These are phyloP conservation scores for Arthrocladium fulminans DNA, from an alignment of 2,329 filamentous ascomycete species.

Conservation along the genomic window DNA sequence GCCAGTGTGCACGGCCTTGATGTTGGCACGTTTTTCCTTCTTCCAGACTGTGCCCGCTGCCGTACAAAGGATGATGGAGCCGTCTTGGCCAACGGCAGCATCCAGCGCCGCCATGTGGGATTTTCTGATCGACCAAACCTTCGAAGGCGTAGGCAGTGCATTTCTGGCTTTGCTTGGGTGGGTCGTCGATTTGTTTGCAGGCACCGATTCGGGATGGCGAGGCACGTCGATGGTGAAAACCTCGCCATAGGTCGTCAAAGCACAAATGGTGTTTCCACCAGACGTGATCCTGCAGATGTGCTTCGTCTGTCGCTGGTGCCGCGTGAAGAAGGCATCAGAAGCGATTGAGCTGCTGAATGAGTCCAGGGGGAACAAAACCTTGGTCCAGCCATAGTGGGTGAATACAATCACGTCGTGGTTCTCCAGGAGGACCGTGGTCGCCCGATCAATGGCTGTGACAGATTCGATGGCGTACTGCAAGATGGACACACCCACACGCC, in stretches of 20 bases:
- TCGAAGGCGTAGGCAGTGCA: constrained; percentile 66
- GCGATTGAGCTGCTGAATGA: constrained; percentile 63
- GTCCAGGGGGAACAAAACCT: constrained; percentile 72
- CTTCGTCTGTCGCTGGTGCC: constrained; percentile 56
- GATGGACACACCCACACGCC: constrained; percentile 79
- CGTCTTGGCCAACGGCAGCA: constrained; percentile 81
- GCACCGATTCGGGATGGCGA: constrained; percentile 54
- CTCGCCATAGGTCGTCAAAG: constrained; percentile 73
- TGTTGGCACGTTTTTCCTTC: constrained; percentile 70
- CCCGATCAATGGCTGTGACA: constrained; percentile 81
- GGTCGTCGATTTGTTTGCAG: constrained; percentile 65
- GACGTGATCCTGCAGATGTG: constrained; percentile 68
- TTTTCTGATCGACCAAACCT: constrained; percentile 83
- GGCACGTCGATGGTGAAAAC: constrained; percentile 77
- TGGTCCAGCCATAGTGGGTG: constrained; percentile 91
- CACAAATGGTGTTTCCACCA: constrained; percentile 85
- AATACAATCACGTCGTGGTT: constrained; percentile 90
- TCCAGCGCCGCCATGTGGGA: constrained; percentile 75
- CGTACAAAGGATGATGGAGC: constrained; percentile 89
- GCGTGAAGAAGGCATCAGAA: constrained; percentile 51
- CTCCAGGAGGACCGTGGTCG: constrained; percentile 74
- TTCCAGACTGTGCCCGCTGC: constrained; percentile 89
- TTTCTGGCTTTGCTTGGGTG: constrained; percentile 85
- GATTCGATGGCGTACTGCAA: constrained; percentile 64
- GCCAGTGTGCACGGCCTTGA: constrained; percentile 44